Base-by-base conservation (phyloP, 2,329 filamentous ascomycete species). In the Sclerotinia borealis region DNA sequence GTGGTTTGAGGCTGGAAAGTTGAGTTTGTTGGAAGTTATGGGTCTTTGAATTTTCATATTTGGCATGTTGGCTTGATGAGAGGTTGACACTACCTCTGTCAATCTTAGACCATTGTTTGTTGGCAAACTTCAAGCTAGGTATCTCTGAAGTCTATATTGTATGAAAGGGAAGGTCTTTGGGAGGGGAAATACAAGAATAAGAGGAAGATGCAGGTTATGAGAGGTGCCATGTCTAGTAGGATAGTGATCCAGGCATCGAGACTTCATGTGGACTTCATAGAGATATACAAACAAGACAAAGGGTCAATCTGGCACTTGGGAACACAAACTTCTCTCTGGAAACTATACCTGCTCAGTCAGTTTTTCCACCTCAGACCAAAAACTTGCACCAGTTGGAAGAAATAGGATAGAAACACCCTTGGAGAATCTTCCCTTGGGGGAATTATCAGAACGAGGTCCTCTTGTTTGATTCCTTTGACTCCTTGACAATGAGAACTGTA, bases 161-260 rank as follows among this genome's bases (percentile, higher is more conserved):
- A 31, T 1, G 0, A 11, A 22, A 6, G 0, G 4, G 8, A 1
- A 17, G 8, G 1, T 9, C 11, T 9, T n/a, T 1, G 19, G 7
- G 25, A 25, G n/a, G 6, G 5, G 3, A 10, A 25, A 1, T 1
- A 7, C 13, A 52, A 13, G 22, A 27, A 39, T 4, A 0, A 39
- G n/a, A 43, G 19, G 1, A 17, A 22, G 7, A 9, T 34, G 27
- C 52, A 34, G 1, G 15, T 11, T 22, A 22, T 22, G 6, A 5
- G n/a, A 56, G 27, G 1, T 56, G 7, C 2, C 2, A 31, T 9
- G 4, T 22, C 27, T 10, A 22, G 11, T 10, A 55, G 8, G 1
- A 5, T 15, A 15, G 25, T 29, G 25, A 9, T 43, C 2, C 5
- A 17, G 22, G 10, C 2, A 9, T 41, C 4, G 17, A 39, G 25